phyloP scores from a whole-genome alignment of 2,329 filamentous ascomycete species.

The Fonsecaea nubica region DNA sequence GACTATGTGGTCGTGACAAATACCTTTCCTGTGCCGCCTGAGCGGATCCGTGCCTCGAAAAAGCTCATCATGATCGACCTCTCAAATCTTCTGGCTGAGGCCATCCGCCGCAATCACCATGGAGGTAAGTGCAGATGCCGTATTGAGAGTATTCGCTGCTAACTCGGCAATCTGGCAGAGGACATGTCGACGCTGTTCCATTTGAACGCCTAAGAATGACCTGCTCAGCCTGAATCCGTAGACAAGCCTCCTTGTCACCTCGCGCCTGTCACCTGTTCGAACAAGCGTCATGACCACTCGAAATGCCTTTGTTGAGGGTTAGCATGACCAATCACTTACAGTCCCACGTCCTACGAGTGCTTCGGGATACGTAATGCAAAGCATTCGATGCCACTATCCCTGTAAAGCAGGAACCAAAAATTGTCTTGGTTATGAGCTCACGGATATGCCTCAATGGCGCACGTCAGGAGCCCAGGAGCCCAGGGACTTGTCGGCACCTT shows the following conservation, averaged over 20 bases:
- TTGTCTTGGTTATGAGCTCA: not conserved
- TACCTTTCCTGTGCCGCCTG: slow-evolving; percentile 86
- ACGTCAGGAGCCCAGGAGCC: not conserved
- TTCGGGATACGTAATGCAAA: not conserved
- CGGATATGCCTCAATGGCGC: not conserved
- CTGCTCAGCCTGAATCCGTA: not conserved
- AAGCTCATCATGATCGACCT: slow-evolving; percentile 92
- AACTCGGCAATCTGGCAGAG: slow-evolving; percentile 40
- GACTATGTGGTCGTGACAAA: slow-evolving; percentile 95
- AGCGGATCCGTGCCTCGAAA: slow-evolving; percentile 71
- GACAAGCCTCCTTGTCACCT: not conserved
- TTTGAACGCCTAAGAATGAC: slow-evolving; percentile 57
- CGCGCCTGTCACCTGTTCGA: not conserved
- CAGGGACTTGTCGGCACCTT: slow-evolving; percentile 4
- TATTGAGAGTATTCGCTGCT: slow-evolving; percentile 40
- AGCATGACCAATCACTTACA: not conserved
- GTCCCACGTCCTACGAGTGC: not conserved
- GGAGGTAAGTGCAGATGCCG: slow-evolving; percentile 77
- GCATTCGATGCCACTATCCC: not conserved
- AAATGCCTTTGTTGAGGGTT: not conserved
- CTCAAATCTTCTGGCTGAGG: slow-evolving; percentile 85
- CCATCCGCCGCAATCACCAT: slow-evolving; percentile 94
- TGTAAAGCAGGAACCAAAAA: not conserved
- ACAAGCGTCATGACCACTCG: slow-evolving; percentile 5
- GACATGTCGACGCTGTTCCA: slow-evolving; percentile 68